Conservation (phyloP, 2,329 filamentous ascomycete genomes). For the Aspergillus phoenicis region DNA sequence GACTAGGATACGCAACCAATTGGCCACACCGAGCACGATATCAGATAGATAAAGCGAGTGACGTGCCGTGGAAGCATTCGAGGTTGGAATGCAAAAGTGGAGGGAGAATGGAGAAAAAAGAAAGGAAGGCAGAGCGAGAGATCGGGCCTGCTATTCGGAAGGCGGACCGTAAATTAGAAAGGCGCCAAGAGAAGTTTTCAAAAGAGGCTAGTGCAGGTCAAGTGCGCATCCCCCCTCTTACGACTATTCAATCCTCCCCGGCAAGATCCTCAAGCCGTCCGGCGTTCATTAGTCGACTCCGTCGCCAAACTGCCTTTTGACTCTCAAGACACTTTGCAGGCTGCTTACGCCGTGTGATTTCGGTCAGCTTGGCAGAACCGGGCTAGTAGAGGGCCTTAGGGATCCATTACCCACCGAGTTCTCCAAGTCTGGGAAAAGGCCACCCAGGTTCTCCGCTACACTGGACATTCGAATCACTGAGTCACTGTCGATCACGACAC, state of each 20-base stretch:
- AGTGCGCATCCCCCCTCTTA: constrained; percentile 32
- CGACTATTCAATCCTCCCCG: constrained; percentile 32
- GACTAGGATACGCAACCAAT: neutral
- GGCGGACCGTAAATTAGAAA: constrained; percentile 8
- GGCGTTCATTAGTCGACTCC: constrained; percentile 16
- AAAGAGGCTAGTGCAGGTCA: constrained; percentile 28
- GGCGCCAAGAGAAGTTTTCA: constrained; percentile 30
- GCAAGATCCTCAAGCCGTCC: constrained; percentile 30
- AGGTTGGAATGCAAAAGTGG: neutral
- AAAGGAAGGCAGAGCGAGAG: neutral
- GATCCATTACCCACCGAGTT: constrained; percentile 33
- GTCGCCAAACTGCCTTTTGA: constrained; percentile 13
- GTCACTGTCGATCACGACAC: constrained; percentile 9
- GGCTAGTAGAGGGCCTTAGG: constrained; percentile 27
- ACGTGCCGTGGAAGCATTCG: neutral
- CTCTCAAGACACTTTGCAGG: neutral
- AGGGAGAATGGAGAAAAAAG: constrained; percentile 1
- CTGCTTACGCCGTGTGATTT: constrained; percentile 7
- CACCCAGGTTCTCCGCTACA: constrained; percentile 29
- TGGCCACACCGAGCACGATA: neutral
- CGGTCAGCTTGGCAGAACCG: constrained; percentile 26
- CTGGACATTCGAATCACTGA: constrained; percentile 17
- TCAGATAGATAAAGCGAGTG: neutral
- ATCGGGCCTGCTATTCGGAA: neutral
- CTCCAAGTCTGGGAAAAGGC: constrained; percentile 30